phyloP scores from a whole-genome alignment of 1,139 yeast genomes.

The Yamadazyma spencermartinsiae region DNA sequence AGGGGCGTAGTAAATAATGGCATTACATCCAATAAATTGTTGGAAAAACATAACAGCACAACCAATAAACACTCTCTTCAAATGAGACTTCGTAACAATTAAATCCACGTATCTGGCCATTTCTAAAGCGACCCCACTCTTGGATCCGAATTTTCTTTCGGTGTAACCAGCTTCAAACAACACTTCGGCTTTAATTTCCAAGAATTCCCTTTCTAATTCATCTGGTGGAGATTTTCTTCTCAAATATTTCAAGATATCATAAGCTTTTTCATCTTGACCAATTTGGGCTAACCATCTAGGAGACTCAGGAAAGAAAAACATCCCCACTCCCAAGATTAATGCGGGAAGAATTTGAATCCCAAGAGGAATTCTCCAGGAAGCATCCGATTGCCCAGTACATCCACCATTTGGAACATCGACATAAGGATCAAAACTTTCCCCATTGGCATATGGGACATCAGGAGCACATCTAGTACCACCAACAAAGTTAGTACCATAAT shows the following conservation, averaged over 20 bases:
- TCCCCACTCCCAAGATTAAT: conserved; percentile 18
- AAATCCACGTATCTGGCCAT: conserved; percentile 17
- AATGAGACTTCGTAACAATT: conserved; percentile 17
- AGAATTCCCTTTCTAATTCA: conserved; percentile 19
- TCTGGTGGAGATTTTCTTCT: conserved; percentile 14
- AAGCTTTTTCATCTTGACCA: conserved; percentile 20
- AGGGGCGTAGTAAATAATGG: conserved; percentile 67
- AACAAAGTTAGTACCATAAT: conserved; percentile 48
- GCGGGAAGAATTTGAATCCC: conserved; percentile 29
- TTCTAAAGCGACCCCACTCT: conserved; percentile 13
- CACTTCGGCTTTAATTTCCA: conserved; percentile 22
- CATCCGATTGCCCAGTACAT: conserved; percentile 39
- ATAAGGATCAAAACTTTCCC: conserved; percentile 18
- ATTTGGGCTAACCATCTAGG: conserved; percentile 24
- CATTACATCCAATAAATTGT: conserved; percentile 72
- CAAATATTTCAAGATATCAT: conserved; percentile 23
- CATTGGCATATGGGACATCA: conserved; percentile 10
- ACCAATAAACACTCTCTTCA: conserved; percentile 57
- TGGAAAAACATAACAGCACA: conserved; percentile 63
- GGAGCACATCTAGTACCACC: conserved; percentile 21
- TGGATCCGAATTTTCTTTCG: conserved; percentile 15
- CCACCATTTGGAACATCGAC: conserved; percentile 16
- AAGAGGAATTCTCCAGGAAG: conserved; percentile 31
- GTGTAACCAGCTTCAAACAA: conserved; percentile 19
- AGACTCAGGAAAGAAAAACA: conserved; percentile 21